Evolutionary conservation across 2,329 filamentous ascomycete genomes (phyloP), one percentile per base, ranked within the genome.

Genomic region (Ilyonectria sp.): DNA sequence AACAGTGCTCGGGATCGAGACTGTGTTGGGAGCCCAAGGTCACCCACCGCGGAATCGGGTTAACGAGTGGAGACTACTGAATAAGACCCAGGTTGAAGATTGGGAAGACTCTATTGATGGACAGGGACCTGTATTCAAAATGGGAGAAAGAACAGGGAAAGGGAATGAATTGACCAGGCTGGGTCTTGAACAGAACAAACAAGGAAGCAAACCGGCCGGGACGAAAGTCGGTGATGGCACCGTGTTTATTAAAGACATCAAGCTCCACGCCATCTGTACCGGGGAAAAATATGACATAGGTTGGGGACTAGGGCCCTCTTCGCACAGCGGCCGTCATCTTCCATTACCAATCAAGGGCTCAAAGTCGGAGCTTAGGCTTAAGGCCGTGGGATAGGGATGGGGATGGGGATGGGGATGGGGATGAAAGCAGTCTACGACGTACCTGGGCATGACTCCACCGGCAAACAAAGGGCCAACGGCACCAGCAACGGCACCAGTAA

Each of bases 21-120:
- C 71, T 74, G 70, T 69, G 19, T 65, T 68, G 68, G 74, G 72
- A 75, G 74, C 74, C 74, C 74, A 71, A 67, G 69, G 74, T 75
- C 72, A 71, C 72, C 74, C 72, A 61, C 64, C 74, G 72, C 74
- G 73, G 33, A 26, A 50, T 15, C 33, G 59, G 54, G n/a, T 50
- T n/a, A 44, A 62, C 8, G n/a, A 40, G 19, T 40, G 49, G 46
- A 58, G 54, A 37, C 46, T 26, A 47, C 54, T n/a, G 29, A 33
- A 59, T 31, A n/a, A 52, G 26, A 19, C 26, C 31, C 19, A 46
- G 17, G 21, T 29, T 52, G 19, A 33, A 10, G 26, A 15, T 44
- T 19, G 4, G 11, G 23, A 33, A 50, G 15, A 43, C 31, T 35
- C 26, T 47, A 49, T 47, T 29, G 21, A 40, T 19, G 31, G 21